Evolutionary conservation across 768 basidiomycete species (phyloP).

Genomic region (Kwoniella shandongensis): DNA sequence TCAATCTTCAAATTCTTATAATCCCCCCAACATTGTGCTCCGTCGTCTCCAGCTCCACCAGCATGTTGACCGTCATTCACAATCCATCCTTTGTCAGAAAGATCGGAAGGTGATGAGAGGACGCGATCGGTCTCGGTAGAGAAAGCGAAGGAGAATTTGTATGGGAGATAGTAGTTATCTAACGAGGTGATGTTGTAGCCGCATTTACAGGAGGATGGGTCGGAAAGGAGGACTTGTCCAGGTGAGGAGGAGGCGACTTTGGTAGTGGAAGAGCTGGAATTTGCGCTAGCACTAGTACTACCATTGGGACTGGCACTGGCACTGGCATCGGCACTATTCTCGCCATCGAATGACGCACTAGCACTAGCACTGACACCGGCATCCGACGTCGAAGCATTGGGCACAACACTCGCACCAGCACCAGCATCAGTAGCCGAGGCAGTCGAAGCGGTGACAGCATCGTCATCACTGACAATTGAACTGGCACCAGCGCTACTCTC

Average conservation of each 20-base stretch:
- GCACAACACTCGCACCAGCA: too few relatives aligned
- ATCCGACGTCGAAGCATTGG: too few relatives aligned
- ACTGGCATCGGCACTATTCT: too few relatives aligned
- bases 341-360: too few relatives aligned
- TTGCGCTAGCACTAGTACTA: too few relatives aligned
- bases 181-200: conserved; percentile 6
- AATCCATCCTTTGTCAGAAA: conserved; percentile 6
- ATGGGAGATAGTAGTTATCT: conserved; percentile 8
- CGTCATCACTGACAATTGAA: too few relatives aligned
- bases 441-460: too few relatives aligned
- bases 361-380: too few relatives aligned
- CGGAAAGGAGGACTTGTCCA: not conserved
- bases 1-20: not conserved
- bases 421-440: too few relatives aligned
- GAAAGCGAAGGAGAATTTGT: conserved; percentile 7
- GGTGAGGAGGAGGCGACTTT: not conserved
- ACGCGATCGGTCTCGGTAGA: not conserved
- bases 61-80: conserved; percentile 10
- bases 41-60: not conserved
- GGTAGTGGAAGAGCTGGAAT: too few relatives aligned
- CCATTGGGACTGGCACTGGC: too few relatives aligned
- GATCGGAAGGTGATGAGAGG: not conserved
- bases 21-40: not conserved
- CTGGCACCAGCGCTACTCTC: too few relatives aligned
- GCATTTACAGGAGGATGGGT: conserved; percentile 6